Conservation (phyloP, 306 rosid species). For the Fagus crenata region DNA sequence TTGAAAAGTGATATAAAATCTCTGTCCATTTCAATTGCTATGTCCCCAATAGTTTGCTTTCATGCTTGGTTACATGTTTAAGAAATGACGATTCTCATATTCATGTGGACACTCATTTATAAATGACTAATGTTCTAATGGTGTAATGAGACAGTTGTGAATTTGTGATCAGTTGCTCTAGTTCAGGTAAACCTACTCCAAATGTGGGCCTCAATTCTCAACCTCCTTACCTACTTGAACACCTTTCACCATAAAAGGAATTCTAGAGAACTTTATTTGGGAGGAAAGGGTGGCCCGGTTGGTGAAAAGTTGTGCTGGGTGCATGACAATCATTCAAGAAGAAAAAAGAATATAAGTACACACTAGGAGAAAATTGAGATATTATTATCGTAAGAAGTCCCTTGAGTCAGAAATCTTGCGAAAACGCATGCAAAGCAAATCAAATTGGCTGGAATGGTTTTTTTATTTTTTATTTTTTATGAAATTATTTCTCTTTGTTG, state of each 20-base stretch:
- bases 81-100: neutral
- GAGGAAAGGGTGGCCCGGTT: neutral
- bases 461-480: neutral
- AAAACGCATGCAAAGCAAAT: neutral
- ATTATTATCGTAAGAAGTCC: neutral
- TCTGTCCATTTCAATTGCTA: constrained; percentile 13
- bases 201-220: constrained; percentile 20
- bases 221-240: constrained; percentile 25
- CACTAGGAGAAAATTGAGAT: neutral
- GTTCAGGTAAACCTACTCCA: constrained; percentile 20
- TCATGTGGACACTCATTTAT: too few relatives aligned
- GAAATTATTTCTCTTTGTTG: too few relatives aligned
- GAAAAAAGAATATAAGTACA: neutral
- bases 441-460: neutral
- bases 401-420: neutral
- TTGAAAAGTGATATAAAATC: neutral
- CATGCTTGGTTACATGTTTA: constrained; percentile 10
- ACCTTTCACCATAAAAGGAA: neutral
- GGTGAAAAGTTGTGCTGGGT: neutral
- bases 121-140: too few relatives aligned
- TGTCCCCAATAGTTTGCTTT: neutral
- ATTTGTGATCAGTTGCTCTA: neutral
- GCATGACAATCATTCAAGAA: neutral
- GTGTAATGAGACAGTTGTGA: constrained; percentile 11
- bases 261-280: neutral